Evolutionary conservation across 768 basidiomycete genomes (phyloP).

Genomic region (Collybia mongolica): DNA sequence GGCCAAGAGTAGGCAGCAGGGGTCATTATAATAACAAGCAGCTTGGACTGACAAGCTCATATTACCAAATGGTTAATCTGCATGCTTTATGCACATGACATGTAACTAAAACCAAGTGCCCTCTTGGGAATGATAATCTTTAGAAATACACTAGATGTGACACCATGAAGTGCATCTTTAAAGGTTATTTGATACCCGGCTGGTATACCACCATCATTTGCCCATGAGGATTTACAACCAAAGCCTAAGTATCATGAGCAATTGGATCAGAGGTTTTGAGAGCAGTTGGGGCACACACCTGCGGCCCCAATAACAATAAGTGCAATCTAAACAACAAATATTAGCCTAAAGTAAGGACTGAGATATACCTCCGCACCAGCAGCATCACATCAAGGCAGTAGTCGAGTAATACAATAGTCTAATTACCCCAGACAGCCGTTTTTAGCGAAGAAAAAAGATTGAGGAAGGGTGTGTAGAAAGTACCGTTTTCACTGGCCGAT

Average conservation of each 20-base stretch:
- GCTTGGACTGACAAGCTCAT: no score
- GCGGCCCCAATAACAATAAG: slow-evolving; percentile 55
- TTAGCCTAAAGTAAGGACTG: background rate
- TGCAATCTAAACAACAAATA: slow-evolving; percentile 38
- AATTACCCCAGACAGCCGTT: slow-evolving; percentile 46
- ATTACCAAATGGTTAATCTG: no score
- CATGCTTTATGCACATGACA: no score
- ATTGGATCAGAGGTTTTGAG: background rate
- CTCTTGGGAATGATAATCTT: slow-evolving; percentile 39
- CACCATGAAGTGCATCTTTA: slow-evolving; percentile 45
- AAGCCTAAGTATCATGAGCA: slow-evolving; percentile 36
- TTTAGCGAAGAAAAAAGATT: no score
- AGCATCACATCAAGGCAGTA: slow-evolving; percentile 52
- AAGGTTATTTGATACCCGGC: slow-evolving; percentile 46
- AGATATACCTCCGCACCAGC: slow-evolving; percentile 33
- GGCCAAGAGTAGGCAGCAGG: no score
- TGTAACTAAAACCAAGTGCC: slow-evolving; percentile 35
- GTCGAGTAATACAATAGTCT: slow-evolving; percentile 36
- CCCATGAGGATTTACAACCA: slow-evolving; percentile 49
- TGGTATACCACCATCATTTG: slow-evolving; percentile 34
- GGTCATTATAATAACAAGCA: no score
- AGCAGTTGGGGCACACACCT: slow-evolving; percentile 36
- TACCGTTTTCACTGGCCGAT: no score
- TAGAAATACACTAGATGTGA: slow-evolving; percentile 33
- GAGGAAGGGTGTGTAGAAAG: no score